Evolutionary conservation across 2,329 filamentous ascomycete genomes (phyloP).

Genomic region (Diplodia mutila): DNA sequence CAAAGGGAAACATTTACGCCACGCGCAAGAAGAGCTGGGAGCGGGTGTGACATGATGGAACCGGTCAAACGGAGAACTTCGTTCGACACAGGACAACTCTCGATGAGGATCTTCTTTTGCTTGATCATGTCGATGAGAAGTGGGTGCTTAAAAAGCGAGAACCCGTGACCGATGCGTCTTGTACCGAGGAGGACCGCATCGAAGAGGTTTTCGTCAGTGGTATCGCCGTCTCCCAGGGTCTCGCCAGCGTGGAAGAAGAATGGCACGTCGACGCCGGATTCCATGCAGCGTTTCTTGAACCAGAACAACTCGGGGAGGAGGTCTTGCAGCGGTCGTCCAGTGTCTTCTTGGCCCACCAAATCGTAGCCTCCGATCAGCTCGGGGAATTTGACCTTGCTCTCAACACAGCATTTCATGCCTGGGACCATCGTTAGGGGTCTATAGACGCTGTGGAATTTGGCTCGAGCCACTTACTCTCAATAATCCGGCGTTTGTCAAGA

Average conservation of each 20-base stretch:
- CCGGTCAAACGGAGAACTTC: conserved; percentile 80
- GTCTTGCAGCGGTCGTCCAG: conserved; percentile 74
- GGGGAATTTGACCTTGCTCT: conserved; percentile 77
- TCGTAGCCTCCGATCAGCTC: conserved; percentile 86
- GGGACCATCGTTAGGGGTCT: neutral
- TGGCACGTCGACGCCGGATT: conserved; percentile 78
- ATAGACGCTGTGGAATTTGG: too few species aligned
- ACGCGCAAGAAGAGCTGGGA: conserved; percentile 81
- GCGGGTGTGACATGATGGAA: conserved; percentile 75
- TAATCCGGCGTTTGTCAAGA: conserved; percentile 65
- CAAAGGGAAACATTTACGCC: conserved; percentile 83
- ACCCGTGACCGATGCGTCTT: conserved; percentile 85
- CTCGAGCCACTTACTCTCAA: conserved; percentile 58
- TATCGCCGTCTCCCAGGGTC: conserved; percentile 73
- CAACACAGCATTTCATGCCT: conserved; percentile 84
- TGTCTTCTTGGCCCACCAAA: conserved; percentile 84
- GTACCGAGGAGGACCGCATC: conserved; percentile 87
- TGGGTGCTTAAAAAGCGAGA: conserved; percentile 88
- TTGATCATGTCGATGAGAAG: conserved; percentile 86
- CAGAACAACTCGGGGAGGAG: conserved; percentile 86
- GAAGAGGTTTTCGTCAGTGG: conserved; percentile 81
- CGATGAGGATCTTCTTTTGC: conserved; percentile 83
- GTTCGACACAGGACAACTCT: conserved; percentile 90
- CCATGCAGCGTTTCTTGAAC: conserved; percentile 84
- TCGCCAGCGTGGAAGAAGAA: conserved; percentile 98